Evolutionary conservation across 306 rosid species (phyloP), one percentile per base, ranked within the genome.

Genomic region (Cucurbita pepo): DNA sequence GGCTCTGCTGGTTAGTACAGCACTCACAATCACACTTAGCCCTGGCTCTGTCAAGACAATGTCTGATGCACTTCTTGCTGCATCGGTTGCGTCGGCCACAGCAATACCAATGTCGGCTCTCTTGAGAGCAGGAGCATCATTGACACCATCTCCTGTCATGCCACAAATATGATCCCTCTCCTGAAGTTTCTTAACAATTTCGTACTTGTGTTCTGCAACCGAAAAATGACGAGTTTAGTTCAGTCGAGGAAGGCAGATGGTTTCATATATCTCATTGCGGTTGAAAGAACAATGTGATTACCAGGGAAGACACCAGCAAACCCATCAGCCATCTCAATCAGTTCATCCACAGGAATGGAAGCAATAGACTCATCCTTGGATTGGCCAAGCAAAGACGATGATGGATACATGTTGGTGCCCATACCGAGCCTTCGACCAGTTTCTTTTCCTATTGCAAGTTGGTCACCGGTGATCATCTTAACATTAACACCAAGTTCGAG

Each of bases 361-460:
- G 91, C 84, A 58, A 88, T 78, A 63, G 86, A 40, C 37, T 80
- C 83, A 11, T 92, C 97, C 75, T 80, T 88, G 88, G 78, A 65
- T 8, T 85, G 84, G 41, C 96, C 95, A 25, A 92, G 95, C 71
- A 92, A 93, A 12, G 96, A 77, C 6, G 96, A 88, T 13, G 97
- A 92, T 54, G 97, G 97, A 77, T 89, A 92, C 97, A 92, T 92
- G 84, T 92, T 92, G 72, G 96, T 92, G 14, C 97, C 97, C 97
- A 92, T 92, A 71, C 97, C 97, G 38, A 92, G 97, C 72, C 97
- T 86, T n/a, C 96, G 88, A 53, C 96, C 97, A 0, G 97, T 92
- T 85, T 92, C 97, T 79, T 89, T 92, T 1, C 96, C 97, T 50
- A 92, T 92, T 78, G 97, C 97, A 81, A 92, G 97, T 79, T 92